Conservation (phyloP, 2,329 filamentous ascomycete genomes). For the Claviceps sp. region DNA sequence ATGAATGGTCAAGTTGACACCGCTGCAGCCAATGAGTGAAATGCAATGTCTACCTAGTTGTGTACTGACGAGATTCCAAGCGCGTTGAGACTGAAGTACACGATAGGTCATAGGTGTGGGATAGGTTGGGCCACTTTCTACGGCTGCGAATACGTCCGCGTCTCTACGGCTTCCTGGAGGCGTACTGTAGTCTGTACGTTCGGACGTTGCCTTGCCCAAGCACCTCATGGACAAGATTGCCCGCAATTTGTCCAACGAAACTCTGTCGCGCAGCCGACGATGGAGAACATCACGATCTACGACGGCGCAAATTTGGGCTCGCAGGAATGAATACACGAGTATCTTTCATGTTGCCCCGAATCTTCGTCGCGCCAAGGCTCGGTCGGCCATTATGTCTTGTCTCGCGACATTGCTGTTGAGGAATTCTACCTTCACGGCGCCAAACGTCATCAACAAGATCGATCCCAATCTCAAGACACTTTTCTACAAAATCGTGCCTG, state of each 20-base stretch:
- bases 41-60: too few species aligned
- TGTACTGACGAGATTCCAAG: too few species aligned
- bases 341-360: constrained; percentile 65
- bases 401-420: constrained; percentile 53
- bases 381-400: constrained; percentile 72
- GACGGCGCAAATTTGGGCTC: constrained; percentile 51
- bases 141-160: too few species aligned
- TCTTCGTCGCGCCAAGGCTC: constrained; percentile 58
- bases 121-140: too few species aligned
- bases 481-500: constrained; percentile 56
- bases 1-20: too few species aligned
- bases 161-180: too few species aligned
- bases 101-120: too few species aligned
- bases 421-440: constrained; percentile 69
- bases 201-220: constrained; percentile 30
- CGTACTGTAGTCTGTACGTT: too few species aligned
- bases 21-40: too few species aligned
- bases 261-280: constrained; percentile 38
- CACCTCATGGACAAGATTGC: constrained; percentile 45
- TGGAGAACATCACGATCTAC: constrained; percentile 40
- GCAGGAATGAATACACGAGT: constrained; percentile 64
- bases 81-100: too few species aligned
- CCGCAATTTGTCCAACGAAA: constrained; percentile 45
- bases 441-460: constrained; percentile 54
- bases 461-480: constrained; percentile 62